Evolutionary conservation across 495 filamentous ascomycete genomes (phyloP).

Genomic region (Talaromyces thailandensis): DNA sequence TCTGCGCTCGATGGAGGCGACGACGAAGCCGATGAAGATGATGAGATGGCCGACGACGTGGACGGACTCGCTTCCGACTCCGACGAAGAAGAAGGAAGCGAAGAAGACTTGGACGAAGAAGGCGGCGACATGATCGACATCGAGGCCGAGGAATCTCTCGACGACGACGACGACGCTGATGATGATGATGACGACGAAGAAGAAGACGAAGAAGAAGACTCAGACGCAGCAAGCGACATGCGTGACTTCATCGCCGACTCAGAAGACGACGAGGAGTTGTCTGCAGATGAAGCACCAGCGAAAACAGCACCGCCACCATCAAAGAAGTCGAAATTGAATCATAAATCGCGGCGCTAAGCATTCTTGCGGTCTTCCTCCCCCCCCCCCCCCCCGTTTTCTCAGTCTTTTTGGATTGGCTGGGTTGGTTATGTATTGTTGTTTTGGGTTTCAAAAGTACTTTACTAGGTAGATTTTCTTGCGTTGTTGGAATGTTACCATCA

Average conservation of each 20-base stretch:
- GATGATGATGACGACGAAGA: conserved; percentile 35
- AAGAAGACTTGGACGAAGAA: conserved; percentile 31
- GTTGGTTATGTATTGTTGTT: not conserved
- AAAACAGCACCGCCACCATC: not conserved
- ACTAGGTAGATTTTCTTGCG: not conserved
- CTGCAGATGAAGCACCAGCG: conserved; percentile 13
- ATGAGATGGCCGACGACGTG: conserved; percentile 38
- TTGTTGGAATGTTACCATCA: not conserved
- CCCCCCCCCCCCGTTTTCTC: too few relatives aligned
- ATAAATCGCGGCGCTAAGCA: not conserved
- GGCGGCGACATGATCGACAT: conserved; percentile 32
- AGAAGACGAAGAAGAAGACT: conserved; percentile 23
- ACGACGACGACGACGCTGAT: conserved; percentile 34
- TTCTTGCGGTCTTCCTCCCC: not conserved
- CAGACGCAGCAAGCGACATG: conserved; percentile 33
- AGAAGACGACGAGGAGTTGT: conserved; percentile 23
- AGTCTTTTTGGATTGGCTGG: not conserved
- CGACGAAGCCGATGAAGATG: conserved; percentile 28
- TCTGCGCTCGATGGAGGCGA: conserved; percentile 25
- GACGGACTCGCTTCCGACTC: conserved; percentile 24
- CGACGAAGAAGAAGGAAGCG: conserved; percentile 30
- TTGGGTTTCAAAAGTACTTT: not conserved
- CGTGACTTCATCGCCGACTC: conserved; percentile 38
- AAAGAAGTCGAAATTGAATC: not conserved
- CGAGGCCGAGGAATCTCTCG: conserved; percentile 37